These are phyloP conservation scores for Rachicladosporium sp. DNA, from an alignment of 2,329 filamentous ascomycete species.

Conservation along the genomic window DNA sequence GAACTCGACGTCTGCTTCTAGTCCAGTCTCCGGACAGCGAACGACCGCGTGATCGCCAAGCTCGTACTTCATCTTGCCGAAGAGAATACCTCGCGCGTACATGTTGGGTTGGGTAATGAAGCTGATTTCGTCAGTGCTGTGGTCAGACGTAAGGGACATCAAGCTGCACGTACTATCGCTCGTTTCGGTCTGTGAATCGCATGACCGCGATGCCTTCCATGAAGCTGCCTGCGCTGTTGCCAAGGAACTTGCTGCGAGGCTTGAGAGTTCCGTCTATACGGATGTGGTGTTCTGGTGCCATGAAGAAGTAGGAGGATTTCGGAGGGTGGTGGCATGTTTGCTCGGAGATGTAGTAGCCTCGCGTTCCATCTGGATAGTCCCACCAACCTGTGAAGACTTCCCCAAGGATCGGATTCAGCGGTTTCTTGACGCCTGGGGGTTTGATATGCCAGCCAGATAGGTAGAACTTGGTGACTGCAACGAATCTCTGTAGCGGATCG, in stretches of 20 bases:
- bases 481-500: slow-evolving; percentile 78
- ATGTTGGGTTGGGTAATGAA: slow-evolving; percentile 96
- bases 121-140: slow-evolving; percentile 33
- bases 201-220: slow-evolving; percentile 95
- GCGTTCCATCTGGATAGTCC: slow-evolving; percentile 67
- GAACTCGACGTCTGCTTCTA: slow-evolving; percentile 89
- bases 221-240: slow-evolving; percentile 92
- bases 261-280: slow-evolving; percentile 93
- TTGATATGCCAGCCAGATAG: slow-evolving; percentile 98
- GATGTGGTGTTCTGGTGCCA: slow-evolving; percentile 86
- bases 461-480: slow-evolving; percentile 96
- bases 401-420: slow-evolving; percentile 88
- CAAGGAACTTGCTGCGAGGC: slow-evolving; percentile 85
- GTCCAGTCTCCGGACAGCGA: slow-evolving; percentile 72
- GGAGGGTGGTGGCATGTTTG: slow-evolving; percentile 97
- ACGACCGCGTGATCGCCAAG: slow-evolving; percentile 92
- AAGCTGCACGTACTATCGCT: slow-evolving; percentile 63
- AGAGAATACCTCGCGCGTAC: slow-evolving; percentile 93
- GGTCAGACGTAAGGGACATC: too few relatives aligned
- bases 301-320: slow-evolving; percentile 98
- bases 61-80: slow-evolving; percentile 99
- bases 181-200: slow-evolving; percentile 69
- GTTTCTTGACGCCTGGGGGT: slow-evolving; percentile 95
- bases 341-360: slow-evolving; percentile 91
- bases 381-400: slow-evolving; percentile 93